Percentiles rank a stretch among this genome's conserved stretches.
Conservation (phyloP, 768 basidiomycete genomes). For the Gloeostereum incarnatum region DNA sequence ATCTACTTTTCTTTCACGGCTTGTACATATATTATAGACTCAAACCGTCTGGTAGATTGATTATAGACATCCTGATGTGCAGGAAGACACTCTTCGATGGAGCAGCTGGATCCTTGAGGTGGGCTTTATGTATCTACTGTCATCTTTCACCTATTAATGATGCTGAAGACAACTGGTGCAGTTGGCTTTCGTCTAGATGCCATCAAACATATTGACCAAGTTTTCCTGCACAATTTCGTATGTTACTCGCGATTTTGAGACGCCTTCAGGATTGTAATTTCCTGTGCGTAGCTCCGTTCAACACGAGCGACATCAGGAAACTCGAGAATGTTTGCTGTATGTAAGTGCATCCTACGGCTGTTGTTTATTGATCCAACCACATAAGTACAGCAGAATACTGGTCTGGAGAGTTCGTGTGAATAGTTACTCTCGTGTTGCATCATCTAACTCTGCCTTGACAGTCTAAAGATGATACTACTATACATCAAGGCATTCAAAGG, state of each 20-base stretch:
- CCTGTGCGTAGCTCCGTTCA: slow-evolving; percentile 35
- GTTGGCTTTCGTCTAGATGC: slow-evolving; percentile 83
- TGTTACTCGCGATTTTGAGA: slow-evolving; percentile 11
- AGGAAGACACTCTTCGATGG: slow-evolving; percentile 68
- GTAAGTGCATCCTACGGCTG: slow-evolving; percentile 18
- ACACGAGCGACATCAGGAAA: slow-evolving; percentile 34
- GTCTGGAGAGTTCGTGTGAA: slow-evolving; percentile 49
- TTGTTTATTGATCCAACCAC: slow-evolving; percentile 1
- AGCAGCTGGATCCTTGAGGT: slow-evolving; percentile 65
- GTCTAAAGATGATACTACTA: slow-evolving; percentile 40
- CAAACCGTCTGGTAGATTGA: slow-evolving; percentile 46
- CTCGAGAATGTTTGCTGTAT: slow-evolving; percentile 48
- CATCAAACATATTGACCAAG: slow-evolving; percentile 79
- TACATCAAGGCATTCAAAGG: slow-evolving; percentile 58
- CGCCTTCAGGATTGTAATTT: slow-evolving; percentile 1
- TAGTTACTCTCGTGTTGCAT: background rate
- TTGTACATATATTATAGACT: background rate
- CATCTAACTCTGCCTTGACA: slow-evolving; percentile 11
- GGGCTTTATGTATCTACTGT: slow-evolving; percentile 3
- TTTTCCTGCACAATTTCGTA: slow-evolving; percentile 65
- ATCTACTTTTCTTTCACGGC: background rate
- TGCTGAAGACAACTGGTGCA: slow-evolving; percentile 51
- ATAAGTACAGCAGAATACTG: slow-evolving; percentile 66
- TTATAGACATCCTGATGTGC: slow-evolving; percentile 74
- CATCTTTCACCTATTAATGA: background rate